Evolutionary conservation across 345 rosid genomes (phyloP).

Genomic region (Melaleuca alternifolia): DNA sequence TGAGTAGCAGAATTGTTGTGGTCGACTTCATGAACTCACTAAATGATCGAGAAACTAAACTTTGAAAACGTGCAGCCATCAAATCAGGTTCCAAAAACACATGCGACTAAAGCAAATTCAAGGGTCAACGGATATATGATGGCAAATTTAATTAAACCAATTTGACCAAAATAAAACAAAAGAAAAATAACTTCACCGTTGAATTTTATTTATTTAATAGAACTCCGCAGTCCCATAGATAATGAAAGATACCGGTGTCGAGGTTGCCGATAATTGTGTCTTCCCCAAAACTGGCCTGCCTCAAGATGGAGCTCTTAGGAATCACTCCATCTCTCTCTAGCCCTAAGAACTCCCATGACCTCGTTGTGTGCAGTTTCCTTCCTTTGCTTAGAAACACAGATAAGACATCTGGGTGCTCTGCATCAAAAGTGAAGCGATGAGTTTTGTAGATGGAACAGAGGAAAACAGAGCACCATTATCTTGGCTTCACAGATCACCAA

Average conservation of each 20-base stretch:
- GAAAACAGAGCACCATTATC: not conserved
- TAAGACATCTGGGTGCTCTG: slow-evolving; percentile 18
- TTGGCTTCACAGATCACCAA: not conserved
- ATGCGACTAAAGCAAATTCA: not conserved
- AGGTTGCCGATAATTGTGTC: slow-evolving; percentile 30
- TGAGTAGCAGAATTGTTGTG: not conserved
- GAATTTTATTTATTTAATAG: not conserved
- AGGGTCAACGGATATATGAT: not conserved
- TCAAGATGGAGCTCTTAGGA: slow-evolving; percentile 12
- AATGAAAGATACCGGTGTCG: slow-evolving; percentile 17
- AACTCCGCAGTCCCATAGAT: not conserved
- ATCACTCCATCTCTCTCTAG: slow-evolving; percentile 10
- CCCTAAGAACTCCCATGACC: slow-evolving; percentile 27
- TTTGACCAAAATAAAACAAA: not conserved
- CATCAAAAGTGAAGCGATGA: not conserved
- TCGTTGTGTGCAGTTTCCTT: slow-evolving; percentile 20
- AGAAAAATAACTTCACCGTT: not conserved
- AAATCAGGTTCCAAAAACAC: not conserved
- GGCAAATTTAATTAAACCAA: not conserved
- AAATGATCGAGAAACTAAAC: not conserved
- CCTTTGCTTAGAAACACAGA: slow-evolving; percentile 18
- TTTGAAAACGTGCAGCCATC: not conserved
- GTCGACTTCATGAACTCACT: not conserved
- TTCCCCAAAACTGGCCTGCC: slow-evolving; percentile 21
- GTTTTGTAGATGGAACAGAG: not conserved